A percentile compares a stretch with the other conserved stretches of the same genome.
phyloP scores from a whole-genome alignment of 139 green algal species.

The Zygnema cylindricum region DNA sequence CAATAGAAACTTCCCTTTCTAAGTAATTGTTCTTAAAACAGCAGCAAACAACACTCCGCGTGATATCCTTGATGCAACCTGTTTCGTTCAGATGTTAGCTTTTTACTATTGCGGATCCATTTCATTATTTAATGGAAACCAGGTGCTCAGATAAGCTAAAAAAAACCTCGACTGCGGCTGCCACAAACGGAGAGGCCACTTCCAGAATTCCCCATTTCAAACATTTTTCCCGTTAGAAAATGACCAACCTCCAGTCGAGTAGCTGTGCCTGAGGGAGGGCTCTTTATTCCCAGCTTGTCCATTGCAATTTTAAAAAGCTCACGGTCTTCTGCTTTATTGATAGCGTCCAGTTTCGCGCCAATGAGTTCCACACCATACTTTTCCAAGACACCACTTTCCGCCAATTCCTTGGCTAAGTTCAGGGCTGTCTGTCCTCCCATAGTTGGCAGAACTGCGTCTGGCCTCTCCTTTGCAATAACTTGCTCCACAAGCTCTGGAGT shows the following conservation, averaged over 20 bases:
- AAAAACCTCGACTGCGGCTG: no score
- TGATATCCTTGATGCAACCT: no score
- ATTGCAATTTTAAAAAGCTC: conserved; percentile 94
- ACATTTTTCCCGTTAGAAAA: no score
- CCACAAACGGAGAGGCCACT: background rate
- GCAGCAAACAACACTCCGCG: no score
- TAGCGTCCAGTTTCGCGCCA: conserved; percentile 96
- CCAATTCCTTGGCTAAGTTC: conserved; percentile 94
- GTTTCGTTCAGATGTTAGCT: no score
- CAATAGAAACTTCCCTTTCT: background rate
- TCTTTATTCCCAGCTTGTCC: conserved; percentile 66
- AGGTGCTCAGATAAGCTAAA: no score
- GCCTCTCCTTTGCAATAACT: conserved; percentile 77
- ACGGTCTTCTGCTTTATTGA: conserved; percentile 96
- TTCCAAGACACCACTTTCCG: conserved; percentile 74
- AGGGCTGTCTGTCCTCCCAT: conserved; percentile 98
- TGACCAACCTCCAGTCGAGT: conserved; percentile 73
- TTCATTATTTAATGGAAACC: background rate
- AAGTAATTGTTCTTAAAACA: no score
- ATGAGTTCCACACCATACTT: conserved; percentile 92
- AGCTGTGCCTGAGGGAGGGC: conserved; percentile 65
- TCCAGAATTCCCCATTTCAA: background rate
- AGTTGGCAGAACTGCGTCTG: conserved; percentile 97
- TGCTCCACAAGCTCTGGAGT: conserved; percentile 70
- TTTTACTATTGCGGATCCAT: no score